phyloP scores from a whole-genome alignment of 2,329 filamentous ascomycete species.

The Monilinia aucupariae region DNA sequence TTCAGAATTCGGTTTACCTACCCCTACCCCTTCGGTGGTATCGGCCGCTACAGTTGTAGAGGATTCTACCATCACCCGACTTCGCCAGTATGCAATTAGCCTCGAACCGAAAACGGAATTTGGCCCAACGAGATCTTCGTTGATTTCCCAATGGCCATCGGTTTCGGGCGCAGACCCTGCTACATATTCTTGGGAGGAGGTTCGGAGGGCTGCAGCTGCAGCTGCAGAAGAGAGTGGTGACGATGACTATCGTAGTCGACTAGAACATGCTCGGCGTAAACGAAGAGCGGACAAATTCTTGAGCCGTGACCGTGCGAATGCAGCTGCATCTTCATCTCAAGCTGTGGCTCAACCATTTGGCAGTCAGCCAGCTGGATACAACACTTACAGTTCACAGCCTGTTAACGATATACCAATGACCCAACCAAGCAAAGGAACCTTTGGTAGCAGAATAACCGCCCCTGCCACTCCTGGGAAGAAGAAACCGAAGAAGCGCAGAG shows the following conservation, averaged over 20 bases:
- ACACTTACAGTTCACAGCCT: constrained; percentile 31
- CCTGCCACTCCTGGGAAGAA: constrained; percentile 39
- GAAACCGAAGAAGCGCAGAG: constrained; percentile 39
- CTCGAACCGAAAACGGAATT: constrained; percentile 32
- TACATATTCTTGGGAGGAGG: constrained; percentile 33
- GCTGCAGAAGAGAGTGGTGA: constrained; percentile 23
- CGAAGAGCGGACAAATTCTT: constrained; percentile 33
- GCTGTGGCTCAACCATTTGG: constrained; percentile 34
- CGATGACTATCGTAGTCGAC: constrained; percentile 23
- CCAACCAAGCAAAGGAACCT: constrained; percentile 46
- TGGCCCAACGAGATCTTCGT: constrained; percentile 24
- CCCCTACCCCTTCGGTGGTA: constrained; percentile 29
- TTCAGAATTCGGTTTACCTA: constrained; percentile 21
- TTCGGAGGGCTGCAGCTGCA: constrained; percentile 18
- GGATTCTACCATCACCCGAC: constrained; percentile 34
- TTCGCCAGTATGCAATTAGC: constrained; percentile 36
- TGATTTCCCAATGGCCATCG: constrained; percentile 37
- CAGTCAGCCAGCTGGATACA: constrained; percentile 28
- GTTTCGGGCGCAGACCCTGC: constrained; percentile 35
- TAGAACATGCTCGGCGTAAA: constrained; percentile 30
- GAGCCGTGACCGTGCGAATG: constrained; percentile 27
- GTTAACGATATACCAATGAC: constrained; percentile 35
- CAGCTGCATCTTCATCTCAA: constrained; percentile 41
- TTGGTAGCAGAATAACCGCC: constrained; percentile 39
- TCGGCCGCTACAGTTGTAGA: constrained; percentile 27